Evolutionary conservation across 176 grass and related monocot species (phyloP).

Genomic region (Otatea glauca): DNA sequence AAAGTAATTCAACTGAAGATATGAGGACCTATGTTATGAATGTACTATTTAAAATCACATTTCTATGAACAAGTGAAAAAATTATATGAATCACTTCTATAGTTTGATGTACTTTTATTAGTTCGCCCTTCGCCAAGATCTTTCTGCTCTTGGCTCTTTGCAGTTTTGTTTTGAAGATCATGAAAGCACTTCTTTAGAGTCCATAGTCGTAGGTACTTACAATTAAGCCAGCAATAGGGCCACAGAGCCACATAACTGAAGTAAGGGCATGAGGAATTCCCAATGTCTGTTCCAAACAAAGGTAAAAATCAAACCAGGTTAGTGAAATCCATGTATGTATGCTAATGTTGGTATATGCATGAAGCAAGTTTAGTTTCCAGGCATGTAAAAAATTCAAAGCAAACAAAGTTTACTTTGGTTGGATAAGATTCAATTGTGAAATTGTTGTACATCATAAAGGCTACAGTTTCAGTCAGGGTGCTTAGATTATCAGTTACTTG

Average conservation of each 20-base stretch:
- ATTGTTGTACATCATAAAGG: background rate
- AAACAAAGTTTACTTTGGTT: background rate
- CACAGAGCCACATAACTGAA: constrained; percentile 86
- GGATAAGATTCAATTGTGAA: background rate
- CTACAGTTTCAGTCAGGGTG: background rate
- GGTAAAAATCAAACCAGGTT: background rate
- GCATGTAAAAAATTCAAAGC: background rate
- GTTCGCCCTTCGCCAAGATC: background rate
- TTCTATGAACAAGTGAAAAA: background rate
- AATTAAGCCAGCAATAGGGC: constrained; percentile 78
- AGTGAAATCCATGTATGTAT: background rate
- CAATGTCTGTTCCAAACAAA: constrained; percentile 57
- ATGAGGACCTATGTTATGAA: background rate
- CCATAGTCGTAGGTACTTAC: constrained; percentile 50
- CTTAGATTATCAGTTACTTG: background rate
- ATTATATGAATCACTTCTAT: background rate
- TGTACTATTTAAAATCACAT: background rate
- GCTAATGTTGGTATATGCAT: background rate
- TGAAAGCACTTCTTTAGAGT: background rate
- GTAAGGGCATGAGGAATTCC: constrained; percentile 77
- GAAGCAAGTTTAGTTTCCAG: background rate
- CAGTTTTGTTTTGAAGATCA: background rate
- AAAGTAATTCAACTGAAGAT: background rate
- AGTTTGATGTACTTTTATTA: background rate
- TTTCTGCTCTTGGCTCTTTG: background rate